Base-by-base conservation (phyloP, 2,329 filamentous ascomycete species). In the Kalmusia sp. region DNA sequence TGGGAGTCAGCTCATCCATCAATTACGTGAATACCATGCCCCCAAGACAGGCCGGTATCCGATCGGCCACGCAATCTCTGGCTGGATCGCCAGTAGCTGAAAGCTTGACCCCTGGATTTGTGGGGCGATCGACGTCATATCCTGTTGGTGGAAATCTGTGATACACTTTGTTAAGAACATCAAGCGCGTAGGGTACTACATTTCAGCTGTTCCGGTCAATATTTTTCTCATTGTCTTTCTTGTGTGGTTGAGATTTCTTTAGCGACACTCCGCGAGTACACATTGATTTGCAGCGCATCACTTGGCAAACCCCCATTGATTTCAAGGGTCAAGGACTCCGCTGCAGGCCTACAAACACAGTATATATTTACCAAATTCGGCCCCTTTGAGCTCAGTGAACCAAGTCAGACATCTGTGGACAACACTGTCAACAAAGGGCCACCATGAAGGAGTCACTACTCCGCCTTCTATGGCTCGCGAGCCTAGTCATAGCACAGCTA, bases 401-500 rank as follows among this genome's bases (percentile, higher is more conserved):
- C n/a, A n/a, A n/a, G n/a, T 15, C n/a, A 19, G 4, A 45, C n/a
- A 12, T 8, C 17, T 35, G 17, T 7, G 19, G 15, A n/a, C 28
- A 22, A 19, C 21, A 27, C 6, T 40, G 21, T 31, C 45, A 37
- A 35, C 15, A 43, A 49, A 30, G 55, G 49, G 49, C 44, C 62
- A 46, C 57, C 43, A 69, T 67, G 64, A 69, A 57, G 55, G 50
- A 37, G 39, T 59, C 54, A 33, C 46, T 62, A 43, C 55, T 64
- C 43, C 57, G 52, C 14, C 30, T 68, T 12, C 28, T 67, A 24
- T 66, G 67, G 61, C 59, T 72, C n/a, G 60, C 57, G 25, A 54
- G 63, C 48, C 54, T 68, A 17, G 54, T 57, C 21, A 53, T 52
- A 28, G 65, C 63, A 14, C 69, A 71, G 39, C 21, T 46, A 14